A percentile compares a stretch with the other conserved stretches of the same genome.
These are phyloP conservation scores for Stephania yunnanensis DNA, from an alignment of 164 flowering plant genomes.

Conservation along the genomic window DNA sequence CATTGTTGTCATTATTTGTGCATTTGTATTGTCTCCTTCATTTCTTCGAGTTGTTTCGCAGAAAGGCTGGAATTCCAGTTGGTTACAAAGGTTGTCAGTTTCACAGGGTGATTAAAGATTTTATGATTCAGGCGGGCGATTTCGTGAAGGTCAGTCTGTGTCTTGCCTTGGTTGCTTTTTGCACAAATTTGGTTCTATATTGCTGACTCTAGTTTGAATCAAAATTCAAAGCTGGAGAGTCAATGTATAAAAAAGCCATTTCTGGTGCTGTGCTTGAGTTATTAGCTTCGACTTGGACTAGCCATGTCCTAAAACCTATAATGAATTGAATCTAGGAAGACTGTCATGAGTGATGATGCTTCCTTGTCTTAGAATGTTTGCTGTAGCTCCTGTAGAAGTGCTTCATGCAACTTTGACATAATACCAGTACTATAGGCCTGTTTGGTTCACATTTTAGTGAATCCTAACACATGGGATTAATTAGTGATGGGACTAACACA, in stretches of 20 bases:
- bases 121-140: conserved; percentile 97
- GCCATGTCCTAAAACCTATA: not conserved
- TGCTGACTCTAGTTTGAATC: not conserved
- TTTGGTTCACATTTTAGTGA: too few species aligned
- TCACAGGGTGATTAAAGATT: conserved; percentile 94
- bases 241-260: too few species aligned
- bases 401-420: too few species aligned
- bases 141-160: conserved; percentile 78
- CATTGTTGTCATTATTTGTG: not conserved
- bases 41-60: conserved; percentile 28
- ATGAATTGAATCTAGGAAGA: not conserved
- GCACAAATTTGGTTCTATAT: not conserved
- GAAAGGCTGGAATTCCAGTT: conserved; percentile 84
- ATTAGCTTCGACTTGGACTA: not conserved
- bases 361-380: not conserved
- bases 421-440: too few species aligned
- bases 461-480: too few species aligned
- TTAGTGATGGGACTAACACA: too few species aligned
- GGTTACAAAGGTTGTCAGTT: conserved; percentile 95
- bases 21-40: not conserved
- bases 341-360: not conserved
- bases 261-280: too few species aligned
- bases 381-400: too few species aligned
- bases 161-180: not conserved
- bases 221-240: too few species aligned